A percentile compares a stretch with the other conserved stretches of the same genome.
These are phyloP conservation scores for Metschnikowia arizonensis DNA, from an alignment of 805 yeast species.

Conservation along the genomic window DNA sequence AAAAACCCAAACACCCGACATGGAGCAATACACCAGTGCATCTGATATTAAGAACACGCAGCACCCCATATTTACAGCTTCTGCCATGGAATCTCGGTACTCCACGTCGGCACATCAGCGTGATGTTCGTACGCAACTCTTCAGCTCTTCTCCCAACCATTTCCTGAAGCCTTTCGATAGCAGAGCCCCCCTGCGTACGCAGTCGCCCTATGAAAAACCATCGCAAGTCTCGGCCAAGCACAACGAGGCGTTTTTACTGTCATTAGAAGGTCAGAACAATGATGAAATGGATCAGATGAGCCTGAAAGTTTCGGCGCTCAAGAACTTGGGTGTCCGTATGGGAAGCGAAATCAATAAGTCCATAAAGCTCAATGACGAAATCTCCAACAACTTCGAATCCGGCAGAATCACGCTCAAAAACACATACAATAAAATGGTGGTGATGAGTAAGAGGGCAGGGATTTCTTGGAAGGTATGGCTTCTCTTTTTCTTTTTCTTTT, in stretches of 20 bases:
- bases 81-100: slow-evolving; percentile 17
- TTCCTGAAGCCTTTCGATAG: slow-evolving; percentile 11
- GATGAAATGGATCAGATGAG: slow-evolving; percentile 41
- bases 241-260: slow-evolving; percentile 40
- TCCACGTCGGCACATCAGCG: slow-evolving; percentile 35
- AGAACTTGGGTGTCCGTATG: slow-evolving; percentile 40
- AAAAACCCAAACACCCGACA: not conserved
- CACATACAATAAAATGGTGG: slow-evolving; percentile 41
- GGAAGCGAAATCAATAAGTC: slow-evolving; percentile 43
- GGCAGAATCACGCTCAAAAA: slow-evolving; percentile 39
- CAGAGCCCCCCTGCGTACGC: slow-evolving; percentile 25
- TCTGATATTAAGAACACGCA: not conserved
- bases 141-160: slow-evolving; percentile 22
- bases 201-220: slow-evolving; percentile 38
- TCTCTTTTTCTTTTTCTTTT: slow-evolving; percentile 33
- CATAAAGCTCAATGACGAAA: slow-evolving; percentile 38
- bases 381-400: slow-evolving; percentile 36
- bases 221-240: slow-evolving; percentile 33
- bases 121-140: slow-evolving; percentile 41
- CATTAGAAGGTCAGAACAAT: slow-evolving; percentile 41
- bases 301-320: slow-evolving; percentile 38
- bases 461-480: slow-evolving; percentile 45
- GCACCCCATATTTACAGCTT: not conserved
- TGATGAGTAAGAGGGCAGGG: slow-evolving; percentile 45
- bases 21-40: not conserved